These are phyloP conservation scores for Mycoemilia scoparia DNA, from an alignment of 192 early-diverging fungal genomes.

Conservation along the genomic window DNA sequence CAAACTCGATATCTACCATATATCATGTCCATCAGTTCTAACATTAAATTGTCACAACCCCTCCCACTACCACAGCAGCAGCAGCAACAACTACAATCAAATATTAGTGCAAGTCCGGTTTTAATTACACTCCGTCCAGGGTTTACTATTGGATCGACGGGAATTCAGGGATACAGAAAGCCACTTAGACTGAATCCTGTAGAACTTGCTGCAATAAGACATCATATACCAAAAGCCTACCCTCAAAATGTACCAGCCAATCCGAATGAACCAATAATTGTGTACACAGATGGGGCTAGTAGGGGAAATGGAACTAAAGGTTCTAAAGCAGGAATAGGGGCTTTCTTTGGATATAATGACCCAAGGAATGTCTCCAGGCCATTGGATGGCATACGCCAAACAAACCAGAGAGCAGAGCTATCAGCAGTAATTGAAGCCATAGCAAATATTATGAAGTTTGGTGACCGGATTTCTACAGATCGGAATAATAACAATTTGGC, in stretches of 20 bases:
- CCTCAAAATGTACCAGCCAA: not conserved
- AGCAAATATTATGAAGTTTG: slow-evolving; percentile 7
- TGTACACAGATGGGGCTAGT: slow-evolving; percentile 76
- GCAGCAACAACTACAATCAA: not conserved
- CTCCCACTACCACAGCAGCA: not conserved
- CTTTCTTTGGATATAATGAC: slow-evolving; percentile 59
- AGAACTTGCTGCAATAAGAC: not conserved
- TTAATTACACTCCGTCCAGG: not conserved
- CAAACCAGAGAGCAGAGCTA: slow-evolving; percentile 60
- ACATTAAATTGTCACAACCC: not conserved
- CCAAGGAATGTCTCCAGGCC: slow-evolving; percentile 43
- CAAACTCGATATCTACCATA: not conserved
- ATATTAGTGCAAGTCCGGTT: not conserved
- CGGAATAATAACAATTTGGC: too few relatives aligned
- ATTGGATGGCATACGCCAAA: slow-evolving; percentile 32
- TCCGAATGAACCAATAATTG: slow-evolving; percentile 8
- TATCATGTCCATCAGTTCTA: not conserved
- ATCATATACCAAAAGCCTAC: not conserved
- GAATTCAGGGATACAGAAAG: not conserved
- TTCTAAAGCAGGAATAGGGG: slow-evolving; percentile 67
- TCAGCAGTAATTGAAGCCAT: slow-evolving; percentile 39
- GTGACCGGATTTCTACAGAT: too few relatives aligned
- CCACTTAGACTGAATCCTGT: not conserved
- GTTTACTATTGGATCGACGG: not conserved
- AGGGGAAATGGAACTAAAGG: slow-evolving; percentile 40